Base-by-base conservation (phyloP, 202 grass and related monocot genomes). In the Dendrocalamus latiflorus region DNA sequence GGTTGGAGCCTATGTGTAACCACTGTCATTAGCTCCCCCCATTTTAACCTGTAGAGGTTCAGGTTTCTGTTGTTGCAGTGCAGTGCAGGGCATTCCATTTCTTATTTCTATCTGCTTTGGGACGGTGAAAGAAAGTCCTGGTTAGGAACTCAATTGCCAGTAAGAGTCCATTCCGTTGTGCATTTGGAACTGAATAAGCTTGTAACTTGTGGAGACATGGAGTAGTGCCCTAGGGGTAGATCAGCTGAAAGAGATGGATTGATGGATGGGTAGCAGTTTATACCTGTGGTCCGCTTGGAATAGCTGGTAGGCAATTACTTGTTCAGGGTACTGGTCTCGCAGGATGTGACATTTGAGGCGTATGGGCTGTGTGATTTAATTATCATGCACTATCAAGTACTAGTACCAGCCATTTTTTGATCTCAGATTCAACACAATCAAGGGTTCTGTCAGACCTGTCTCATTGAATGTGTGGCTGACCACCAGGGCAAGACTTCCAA, bases 391-490 rank as follows among this genome's bases (percentile, higher is more conserved):
- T 58, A 68, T 68, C 39, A 53, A 81, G 71, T 77, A 70, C 55
- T 70, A 79, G 50, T 53, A 84, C 69, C 45, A 42, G 80, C 54
- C 69, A 79, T 24, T 70, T 86, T 69, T 86, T 84, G n/a, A n/a
- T 78, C 80, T 84, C 84, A 87, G 84, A 90, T 90, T 87, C 88
- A 90, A 84, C 77, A 90, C 84, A 75, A 90, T 87, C 88, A 86
- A 90, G 84, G 81, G 76, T 75, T 71, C 26, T 90, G 88, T 74
- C 80, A 87, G 63, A 36, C 71, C 80, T 76, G 70, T 76, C 69
- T 80, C 76, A 87, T 87, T 87, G 61, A 84, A 84, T 84, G 76
- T 70, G 69, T 80, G 80, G 80, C 79, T 90, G 84, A 80, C 70
- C 76, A 84, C 70, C 86, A 71, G 11, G 53, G 80, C 75, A 90